Base-by-base conservation (phyloP, 1,284 basidiomycete species). In the Athelia psychrophila region DNA sequence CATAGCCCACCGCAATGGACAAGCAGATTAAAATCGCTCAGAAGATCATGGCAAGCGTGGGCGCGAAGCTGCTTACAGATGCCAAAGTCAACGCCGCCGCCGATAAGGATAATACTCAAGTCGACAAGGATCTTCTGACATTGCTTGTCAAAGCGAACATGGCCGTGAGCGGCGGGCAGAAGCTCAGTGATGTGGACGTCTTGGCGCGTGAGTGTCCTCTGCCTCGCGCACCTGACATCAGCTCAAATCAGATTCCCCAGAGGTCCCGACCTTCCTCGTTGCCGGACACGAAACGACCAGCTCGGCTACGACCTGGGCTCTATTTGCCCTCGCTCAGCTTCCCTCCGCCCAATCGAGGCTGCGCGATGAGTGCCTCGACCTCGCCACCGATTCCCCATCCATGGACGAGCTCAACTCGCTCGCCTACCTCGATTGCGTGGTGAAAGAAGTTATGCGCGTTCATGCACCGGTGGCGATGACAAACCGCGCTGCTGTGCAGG, bases 221-320 rank as follows among this genome's bases (percentile, higher is more conserved):
- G 59, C 27, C 25, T 12, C 9, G 3, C 40, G 5, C 15, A 3
- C 19, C 2, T 6, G 22, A 47, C 16, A 5, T 3, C 6, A 20
- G 27, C 27, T 18, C 3, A 23, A 16, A 19, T 23, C 40, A 22
- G 0, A 25, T 25, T 36, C 38, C 42, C 30, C 55, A 74, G 74
- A 75, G 66, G 63, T 76, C 13, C 64, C 63, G 16, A 64, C 61
- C 0, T 84, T 84, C 66, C 62, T 88, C 2, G 70, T 81, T 3
- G 83, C 84, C 3, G 91, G 91, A 0, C 88, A 93, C 64, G 91
- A 93, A 64, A 93, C 92, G 0, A 87, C 83, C 10, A 56, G 53
- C 2, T 76, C 80, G 0, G 74, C 71, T 2, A 74, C 77, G 0
- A 75, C 76, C 1, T 86, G 83, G 83, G 80, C 81, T 0, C 70